Evolutionary conservation across 2,329 filamentous ascomycete species (phyloP).

Genomic region (Fusarium caatingaense): DNA sequence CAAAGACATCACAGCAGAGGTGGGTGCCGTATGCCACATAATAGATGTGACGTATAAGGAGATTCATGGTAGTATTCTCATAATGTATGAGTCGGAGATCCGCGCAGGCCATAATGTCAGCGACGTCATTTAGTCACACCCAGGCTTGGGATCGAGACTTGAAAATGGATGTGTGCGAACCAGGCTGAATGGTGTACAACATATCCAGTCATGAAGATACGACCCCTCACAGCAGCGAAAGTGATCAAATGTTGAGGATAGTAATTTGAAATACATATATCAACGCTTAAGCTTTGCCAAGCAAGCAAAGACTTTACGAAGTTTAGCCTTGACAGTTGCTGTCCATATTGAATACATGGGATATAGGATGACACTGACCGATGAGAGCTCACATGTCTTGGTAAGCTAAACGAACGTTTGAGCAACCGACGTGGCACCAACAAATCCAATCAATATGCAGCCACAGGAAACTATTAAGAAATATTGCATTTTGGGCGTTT

Average conservation of each 20-base stretch:
- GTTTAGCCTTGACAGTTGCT: neutral
- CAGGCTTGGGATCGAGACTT: neutral
- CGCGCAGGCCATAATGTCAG: neutral
- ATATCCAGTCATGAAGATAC: neutral
- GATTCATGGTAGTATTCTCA: neutral
- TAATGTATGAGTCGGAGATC: neutral
- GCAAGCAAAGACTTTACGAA: neutral
- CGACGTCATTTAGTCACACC: neutral
- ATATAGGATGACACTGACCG: neutral
- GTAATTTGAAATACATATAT: neutral
- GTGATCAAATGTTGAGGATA: neutral
- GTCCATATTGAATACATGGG: neutral
- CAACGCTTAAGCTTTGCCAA: neutral
- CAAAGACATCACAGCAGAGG: neutral
- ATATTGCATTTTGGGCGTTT: neutral
- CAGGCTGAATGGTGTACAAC: neutral
- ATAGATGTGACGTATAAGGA: neutral
- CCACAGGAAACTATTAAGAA: neutral
- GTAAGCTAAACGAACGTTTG: neutral
- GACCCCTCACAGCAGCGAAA: neutral
- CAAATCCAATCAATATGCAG: neutral
- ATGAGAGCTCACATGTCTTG: neutral
- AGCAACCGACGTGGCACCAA: neutral
- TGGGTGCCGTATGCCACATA: neutral
- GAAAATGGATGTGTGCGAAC: neutral